Percentiles rank a stretch among this genome's conserved stretches.
phyloP scores from a whole-genome alignment of 306 rosid genomes.

The Trichosanthes cucumerina region DNA sequence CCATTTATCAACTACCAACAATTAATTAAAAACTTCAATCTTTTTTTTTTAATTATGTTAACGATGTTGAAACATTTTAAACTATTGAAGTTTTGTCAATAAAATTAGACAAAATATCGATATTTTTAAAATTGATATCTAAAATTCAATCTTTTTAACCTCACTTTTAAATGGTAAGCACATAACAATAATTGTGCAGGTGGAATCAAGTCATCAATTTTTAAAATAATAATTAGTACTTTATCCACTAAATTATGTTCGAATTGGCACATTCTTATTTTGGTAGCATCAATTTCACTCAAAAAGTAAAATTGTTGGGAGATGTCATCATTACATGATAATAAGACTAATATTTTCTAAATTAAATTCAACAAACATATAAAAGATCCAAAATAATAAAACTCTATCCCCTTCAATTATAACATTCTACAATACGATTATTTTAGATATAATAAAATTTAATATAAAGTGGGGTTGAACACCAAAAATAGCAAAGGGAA shows the following conservation, averaged over 20 bases:
- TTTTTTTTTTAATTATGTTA: background rate
- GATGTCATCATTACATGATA: background rate
- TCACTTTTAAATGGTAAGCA: no score
- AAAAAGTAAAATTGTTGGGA: background rate
- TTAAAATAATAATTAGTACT: no score
- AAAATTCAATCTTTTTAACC: background rate
- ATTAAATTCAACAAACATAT: background rate
- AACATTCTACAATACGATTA: background rate
- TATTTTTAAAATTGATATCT: background rate
- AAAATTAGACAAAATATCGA: background rate
- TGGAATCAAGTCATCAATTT: no score
- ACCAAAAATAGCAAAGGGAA: slow-evolving; percentile 8
- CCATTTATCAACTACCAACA: background rate
- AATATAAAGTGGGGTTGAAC: slow-evolving; percentile 1
- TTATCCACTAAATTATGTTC: no score
- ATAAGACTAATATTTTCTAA: background rate
- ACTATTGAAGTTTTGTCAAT: no score
- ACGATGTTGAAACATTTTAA: background rate
- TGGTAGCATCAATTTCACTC: background rate
- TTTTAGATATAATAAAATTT: background rate
- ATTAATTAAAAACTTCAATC: background rate
- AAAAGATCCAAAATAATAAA: background rate
- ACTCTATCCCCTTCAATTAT: background rate
- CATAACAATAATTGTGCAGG: no score
- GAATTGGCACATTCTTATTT: no score